These are phyloP conservation scores for Botryotinia convoluta DNA, from an alignment of 2,329 filamentous ascomycete genomes.

Conservation along the genomic window DNA sequence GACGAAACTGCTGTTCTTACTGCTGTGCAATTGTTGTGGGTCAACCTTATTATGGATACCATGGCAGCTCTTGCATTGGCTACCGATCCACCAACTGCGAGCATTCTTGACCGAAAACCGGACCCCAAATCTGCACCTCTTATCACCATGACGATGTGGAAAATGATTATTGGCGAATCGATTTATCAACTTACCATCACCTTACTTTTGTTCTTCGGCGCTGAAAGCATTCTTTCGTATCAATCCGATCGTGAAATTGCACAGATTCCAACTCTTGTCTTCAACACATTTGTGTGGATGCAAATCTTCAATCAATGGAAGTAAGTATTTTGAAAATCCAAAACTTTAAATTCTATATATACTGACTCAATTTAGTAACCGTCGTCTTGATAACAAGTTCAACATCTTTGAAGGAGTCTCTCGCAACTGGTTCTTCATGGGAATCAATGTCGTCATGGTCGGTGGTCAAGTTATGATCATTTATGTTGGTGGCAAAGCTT, in stretches of 20 bases:
- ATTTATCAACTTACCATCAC: slow-evolving; percentile 81
- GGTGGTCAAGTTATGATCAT: slow-evolving; percentile 88
- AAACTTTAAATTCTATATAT: neutral
- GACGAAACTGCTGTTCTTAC: slow-evolving; percentile 67
- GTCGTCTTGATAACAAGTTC: slow-evolving; percentile 88
- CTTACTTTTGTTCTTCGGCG: slow-evolving; percentile 79
- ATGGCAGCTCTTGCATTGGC: slow-evolving; percentile 76
- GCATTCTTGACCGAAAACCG: slow-evolving; percentile 69
- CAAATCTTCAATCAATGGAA: slow-evolving; percentile 99
- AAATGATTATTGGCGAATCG: slow-evolving; percentile 95
- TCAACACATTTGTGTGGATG: slow-evolving; percentile 99
- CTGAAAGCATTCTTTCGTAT: slow-evolving; percentile 58
- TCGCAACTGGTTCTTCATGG: slow-evolving; percentile 84
- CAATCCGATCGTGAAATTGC: slow-evolving; percentile 44
- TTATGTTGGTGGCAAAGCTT: slow-evolving; percentile 78
- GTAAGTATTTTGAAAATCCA: slow-evolving; percentile 48
- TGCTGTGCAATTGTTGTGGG: slow-evolving; percentile 79
- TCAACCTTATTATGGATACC: slow-evolving; percentile 84
- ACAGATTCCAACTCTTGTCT: slow-evolving; percentile 77
- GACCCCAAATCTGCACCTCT: slow-evolving; percentile 70
- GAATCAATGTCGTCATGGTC: slow-evolving; percentile 82
- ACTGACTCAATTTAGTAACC: slow-evolving; percentile 58
- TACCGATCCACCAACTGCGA: slow-evolving; percentile 68
- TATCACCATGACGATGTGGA: slow-evolving; percentile 95
- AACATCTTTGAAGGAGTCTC: slow-evolving; percentile 91